Base-by-base conservation (phyloP, 2,329 filamentous ascomycete genomes). In the Emergomyces africanus region DNA sequence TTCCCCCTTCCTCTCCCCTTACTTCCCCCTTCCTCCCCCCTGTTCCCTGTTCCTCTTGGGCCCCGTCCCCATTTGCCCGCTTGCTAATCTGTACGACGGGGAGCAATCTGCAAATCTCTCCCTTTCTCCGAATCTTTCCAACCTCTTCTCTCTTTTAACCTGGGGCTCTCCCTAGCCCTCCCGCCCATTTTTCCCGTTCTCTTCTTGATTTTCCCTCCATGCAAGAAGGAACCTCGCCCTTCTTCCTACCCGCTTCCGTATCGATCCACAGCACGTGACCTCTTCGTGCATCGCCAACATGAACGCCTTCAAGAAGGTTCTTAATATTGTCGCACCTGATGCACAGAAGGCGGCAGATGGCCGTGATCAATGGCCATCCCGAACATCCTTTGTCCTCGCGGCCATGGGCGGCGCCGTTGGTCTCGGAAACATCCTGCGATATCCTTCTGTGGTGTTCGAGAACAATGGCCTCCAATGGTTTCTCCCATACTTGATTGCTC, bases 401-500 rank as follows among this genome's bases (percentile, higher is more conserved):
- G 75, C 79, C 8, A 81, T 81, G 78, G 79, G 80, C 39, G 80
- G 80, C 50, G 79, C 77, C 61, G 79, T 78, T 0, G 80, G 80
- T 54, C 78, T 80, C 71, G 80, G 79, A 25, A 82, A 82, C 65
- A 71, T 82, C 20, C 73, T 82, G 25, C 74, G 80, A 18, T 82
- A 81, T 61, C 79, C 79, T 4, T 80, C 78, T 0, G 76, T 79
- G 39, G 74, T 81, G 1, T 82, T 79, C 73, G 81, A 81, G 70
- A 81, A 82, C 65, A 74, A 79, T 60, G 79, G 79, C 2, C 70
- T 82, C 6, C 79, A 81, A 64, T 82, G 79, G 79, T 82, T 80
- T 67, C 75, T 81, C 30, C 79, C 79, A 0, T 82, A 82, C 60
- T 66, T 81, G 5, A 70, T 81, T 62, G 76, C 77, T 23, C 73